Percentiles rank a stretch among this genome's conserved stretches.
Conservation (phyloP, 169 alveolate species). For the Sarcocystis neurona region DNA sequence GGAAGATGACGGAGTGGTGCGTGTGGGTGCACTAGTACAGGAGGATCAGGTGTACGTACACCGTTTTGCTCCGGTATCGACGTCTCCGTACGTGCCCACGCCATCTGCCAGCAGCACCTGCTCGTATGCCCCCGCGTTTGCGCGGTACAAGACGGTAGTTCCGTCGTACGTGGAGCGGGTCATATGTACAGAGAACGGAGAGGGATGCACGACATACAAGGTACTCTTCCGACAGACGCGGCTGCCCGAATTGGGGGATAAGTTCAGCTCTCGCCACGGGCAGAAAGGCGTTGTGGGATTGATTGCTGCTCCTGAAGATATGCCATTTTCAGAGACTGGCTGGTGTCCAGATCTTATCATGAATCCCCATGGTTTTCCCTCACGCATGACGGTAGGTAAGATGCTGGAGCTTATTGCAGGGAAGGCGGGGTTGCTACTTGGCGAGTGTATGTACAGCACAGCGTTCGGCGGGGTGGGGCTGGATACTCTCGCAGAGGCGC, state of each 20-base stretch:
- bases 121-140: constrained; percentile 75
- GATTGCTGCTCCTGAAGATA: constrained; percentile 91
- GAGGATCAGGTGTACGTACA: constrained; percentile 87
- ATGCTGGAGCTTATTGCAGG: constrained; percentile 94
- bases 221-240: constrained; percentile 88
- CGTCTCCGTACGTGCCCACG: constrained; percentile 62
- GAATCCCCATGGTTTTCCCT: constrained; percentile 99
- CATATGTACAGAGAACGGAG: constrained; percentile 89
- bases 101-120: constrained; percentile 39
- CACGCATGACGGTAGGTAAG: constrained; percentile 99
- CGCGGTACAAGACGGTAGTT: constrained; percentile 81
- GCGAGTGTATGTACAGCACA: constrained; percentile 96
- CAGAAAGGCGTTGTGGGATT: constrained; percentile 99
- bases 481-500: constrained; percentile 88
- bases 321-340: constrained; percentile 99
- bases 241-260: constrained; percentile 90
- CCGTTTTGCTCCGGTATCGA: constrained; percentile 70
- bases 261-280: constrained; percentile 95
- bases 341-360: constrained; percentile 99
- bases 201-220: constrained; percentile 90
- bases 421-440: constrained; percentile 95
- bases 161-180: constrained; percentile 95
- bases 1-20: constrained; percentile 94
- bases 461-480: constrained; percentile 96
- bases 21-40: constrained; percentile 87